Evolutionary conservation across 495 filamentous ascomycete species (phyloP), one percentile per base, ranked within the genome.

Genomic region (Chaetomium fimeti): DNA sequence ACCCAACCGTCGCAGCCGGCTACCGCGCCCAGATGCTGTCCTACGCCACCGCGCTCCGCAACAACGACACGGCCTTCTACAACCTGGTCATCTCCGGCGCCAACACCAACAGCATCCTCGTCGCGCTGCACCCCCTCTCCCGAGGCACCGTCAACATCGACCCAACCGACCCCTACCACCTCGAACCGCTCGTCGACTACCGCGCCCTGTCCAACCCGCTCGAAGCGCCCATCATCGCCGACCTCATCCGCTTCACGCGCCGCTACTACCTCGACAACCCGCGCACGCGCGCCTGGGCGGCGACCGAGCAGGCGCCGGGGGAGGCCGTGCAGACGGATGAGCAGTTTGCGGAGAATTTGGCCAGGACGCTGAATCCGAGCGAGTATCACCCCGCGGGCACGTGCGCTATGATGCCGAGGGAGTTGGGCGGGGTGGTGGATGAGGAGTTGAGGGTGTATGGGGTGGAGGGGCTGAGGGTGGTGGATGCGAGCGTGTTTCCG

Each of bases 391-490:
- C 78, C 11, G 74, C 72, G 1, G 75, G 77, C 2, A 79, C 76
- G 27, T 73, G 70, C 28, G 66, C 74, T 6, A 77, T 76, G 84
- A 70, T 87, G 73, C 84, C 85, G 20, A 70, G 74, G 45, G 78
- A 81, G 62, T 66, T 81, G 1, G 84, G 84, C 16, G 85, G 85
- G 6, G 79, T 82, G 13, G 80, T 82, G 25, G 76, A 81, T 57
- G 71, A 76, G 68, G 63, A 67, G 51, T 63, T 81, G 15, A 70
- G 62, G 64, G 80, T 82, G 9, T 81, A 81, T 57, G 78, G 77
- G 1, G 70, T 77, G 4, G 52, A 69, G 57, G 60, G 56, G 12
- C 40, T 82, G 45, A 68, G 80, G 32, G 77, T 81, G 0, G 77
- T 81, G 3, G 79, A 82, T 68, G 77, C 73, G 11, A 78, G 74